A percentile compares a stretch with the other conserved stretches of the same genome.
phyloP scores from a whole-genome alignment of 371 early-diverging fungal species.

The Mucor racemosus region DNA sequence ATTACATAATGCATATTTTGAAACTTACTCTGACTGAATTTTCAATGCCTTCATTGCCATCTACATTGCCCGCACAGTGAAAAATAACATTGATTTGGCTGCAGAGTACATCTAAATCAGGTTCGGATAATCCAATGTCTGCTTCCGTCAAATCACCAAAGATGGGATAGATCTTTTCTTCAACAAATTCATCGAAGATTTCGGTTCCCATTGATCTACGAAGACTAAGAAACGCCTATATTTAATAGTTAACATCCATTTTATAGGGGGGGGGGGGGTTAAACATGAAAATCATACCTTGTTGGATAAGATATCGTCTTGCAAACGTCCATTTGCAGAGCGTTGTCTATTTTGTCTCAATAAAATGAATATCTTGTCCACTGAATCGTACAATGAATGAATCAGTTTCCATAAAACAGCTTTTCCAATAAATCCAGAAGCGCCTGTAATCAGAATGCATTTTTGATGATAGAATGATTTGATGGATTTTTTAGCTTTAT shows the following conservation, averaged over 20 bases:
- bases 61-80: slow-evolving; percentile 64
- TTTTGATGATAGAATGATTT: slow-evolving; percentile 42
- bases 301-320: slow-evolving; percentile 50
- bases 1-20: too few relatives aligned
- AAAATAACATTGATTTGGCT: slow-evolving; percentile 54
- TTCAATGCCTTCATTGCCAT: slow-evolving; percentile 59
- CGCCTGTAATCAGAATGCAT: slow-evolving; percentile 61
- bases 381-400: slow-evolving; percentile 25
- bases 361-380: slow-evolving; percentile 45
- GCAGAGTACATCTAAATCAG: slow-evolving; percentile 46
- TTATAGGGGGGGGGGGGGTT: too few relatives aligned
- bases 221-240: slow-evolving; percentile 48
- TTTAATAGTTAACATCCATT: background rate
- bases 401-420: slow-evolving; percentile 62
- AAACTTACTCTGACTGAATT: slow-evolving; percentile 51
- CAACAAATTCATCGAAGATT: slow-evolving; percentile 44
- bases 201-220: slow-evolving; percentile 47
- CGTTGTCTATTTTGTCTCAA: slow-evolving; percentile 36
- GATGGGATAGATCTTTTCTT: slow-evolving; percentile 59
- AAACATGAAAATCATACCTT: slow-evolving; percentile 28
- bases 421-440: slow-evolving; percentile 70
- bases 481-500: slow-evolving; percentile 16
- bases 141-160: slow-evolving; percentile 56
- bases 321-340: slow-evolving; percentile 34
- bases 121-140: slow-evolving; percentile 52